Evolutionary conservation across 345 rosid genomes (phyloP).

Genomic region (Linum usitatissimum): DNA sequence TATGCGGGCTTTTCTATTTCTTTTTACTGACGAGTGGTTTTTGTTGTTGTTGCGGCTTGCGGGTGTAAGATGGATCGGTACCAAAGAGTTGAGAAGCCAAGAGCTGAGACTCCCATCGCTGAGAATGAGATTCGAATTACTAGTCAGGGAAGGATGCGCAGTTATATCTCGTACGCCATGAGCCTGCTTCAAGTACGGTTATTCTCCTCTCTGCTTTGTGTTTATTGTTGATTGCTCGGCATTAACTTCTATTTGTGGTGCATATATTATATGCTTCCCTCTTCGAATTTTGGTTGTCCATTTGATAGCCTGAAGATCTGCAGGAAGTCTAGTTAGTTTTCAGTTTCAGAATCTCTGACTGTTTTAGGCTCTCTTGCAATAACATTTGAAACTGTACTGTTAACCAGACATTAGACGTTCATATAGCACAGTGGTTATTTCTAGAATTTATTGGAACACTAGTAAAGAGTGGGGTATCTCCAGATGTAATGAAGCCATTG

Average conservation of each 20-base stretch:
- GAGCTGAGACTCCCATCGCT: slow-evolving; percentile 56
- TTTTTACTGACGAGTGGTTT: not conserved
- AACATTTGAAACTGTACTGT: too few relatives aligned
- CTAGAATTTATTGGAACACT: too few relatives aligned
- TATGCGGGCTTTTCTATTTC: not conserved
- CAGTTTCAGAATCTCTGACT: too few relatives aligned
- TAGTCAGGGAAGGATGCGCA: slow-evolving; percentile 81
- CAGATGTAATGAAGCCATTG: too few relatives aligned
- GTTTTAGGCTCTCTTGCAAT: too few relatives aligned
- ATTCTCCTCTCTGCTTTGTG: not conserved
- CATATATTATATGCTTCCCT: too few relatives aligned
- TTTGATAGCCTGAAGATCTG: too few relatives aligned
- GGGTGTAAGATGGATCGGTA: slow-evolving; percentile 57
- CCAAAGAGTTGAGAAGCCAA: slow-evolving; percentile 71
- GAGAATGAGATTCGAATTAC: slow-evolving; percentile 90
- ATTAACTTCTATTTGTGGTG: not conserved
- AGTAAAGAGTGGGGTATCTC: too few relatives aligned
- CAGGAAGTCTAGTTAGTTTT: too few relatives aligned
- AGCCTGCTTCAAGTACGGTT: slow-evolving; percentile 54
- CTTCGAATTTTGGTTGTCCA: too few relatives aligned
- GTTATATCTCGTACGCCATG: slow-evolving; percentile 81
- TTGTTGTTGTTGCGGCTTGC: not conserved
- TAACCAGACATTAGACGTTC: too few relatives aligned
- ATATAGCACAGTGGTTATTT: too few relatives aligned
- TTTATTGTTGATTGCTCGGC: not conserved